Evolutionary conservation across 2,329 filamentous ascomycete genomes (phyloP).

Genomic region (Talaromyces sp.): DNA sequence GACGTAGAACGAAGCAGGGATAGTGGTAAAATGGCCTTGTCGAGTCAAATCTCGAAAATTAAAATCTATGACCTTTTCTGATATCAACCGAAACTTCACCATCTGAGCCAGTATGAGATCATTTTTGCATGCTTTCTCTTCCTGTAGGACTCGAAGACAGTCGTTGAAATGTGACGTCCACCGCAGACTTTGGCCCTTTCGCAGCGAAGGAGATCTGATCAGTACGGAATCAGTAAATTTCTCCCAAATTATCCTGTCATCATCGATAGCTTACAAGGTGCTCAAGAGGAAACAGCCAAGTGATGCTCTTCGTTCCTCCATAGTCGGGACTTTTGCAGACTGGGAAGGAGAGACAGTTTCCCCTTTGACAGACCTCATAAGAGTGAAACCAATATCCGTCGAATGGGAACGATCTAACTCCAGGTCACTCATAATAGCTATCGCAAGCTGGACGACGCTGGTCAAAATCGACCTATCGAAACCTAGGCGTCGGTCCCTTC

Average conservation of each 20-base stretch:
- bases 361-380: slow-evolving; percentile 7
- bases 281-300: slow-evolving; percentile 12
- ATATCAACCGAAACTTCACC: neutral
- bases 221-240: neutral
- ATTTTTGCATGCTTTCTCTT: neutral
- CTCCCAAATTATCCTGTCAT: neutral
- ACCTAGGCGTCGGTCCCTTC: slow-evolving; percentile 6
- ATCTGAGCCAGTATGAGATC: slow-evolving; percentile 2
- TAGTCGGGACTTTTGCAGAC: neutral
- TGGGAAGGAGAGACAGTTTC: neutral
- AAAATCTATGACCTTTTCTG: slow-evolving; percentile 4
- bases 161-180: slow-evolving; percentile 4
- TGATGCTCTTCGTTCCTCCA: slow-evolving; percentile 11
- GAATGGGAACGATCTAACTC: neutral
- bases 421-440: slow-evolving; percentile 1
- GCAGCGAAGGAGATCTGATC: neutral
- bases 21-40: neutral
- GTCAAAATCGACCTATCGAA: neutral
- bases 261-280: neutral
- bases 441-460: slow-evolving; percentile 7
- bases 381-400: neutral
- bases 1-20: slow-evolving; percentile 10
- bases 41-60: neutral
- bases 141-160: neutral
- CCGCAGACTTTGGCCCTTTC: slow-evolving; percentile 6